A percentile compares a stretch with the other conserved stretches of the same genome.
Evolutionary conservation across 768 basidiomycete species (phyloP).

Genomic region (Leccinellum luteum): DNA sequence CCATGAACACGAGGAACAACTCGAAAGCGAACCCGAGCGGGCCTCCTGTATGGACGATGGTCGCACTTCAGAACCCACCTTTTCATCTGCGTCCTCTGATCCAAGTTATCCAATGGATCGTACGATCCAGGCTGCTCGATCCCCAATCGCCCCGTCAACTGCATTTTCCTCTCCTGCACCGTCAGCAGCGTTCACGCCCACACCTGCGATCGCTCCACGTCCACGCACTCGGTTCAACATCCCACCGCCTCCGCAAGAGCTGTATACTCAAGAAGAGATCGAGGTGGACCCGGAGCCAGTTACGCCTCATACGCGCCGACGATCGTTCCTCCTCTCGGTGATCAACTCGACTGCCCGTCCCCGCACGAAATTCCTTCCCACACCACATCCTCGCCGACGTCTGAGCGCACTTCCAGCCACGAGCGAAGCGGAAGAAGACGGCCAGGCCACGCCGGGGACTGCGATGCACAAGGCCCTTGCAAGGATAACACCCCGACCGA

Average conservation of each 20-base stretch:
- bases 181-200: constrained; percentile 64
- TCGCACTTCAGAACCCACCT: constrained; percentile 52
- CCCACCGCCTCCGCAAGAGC: constrained; percentile 43
- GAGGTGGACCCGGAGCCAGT: constrained; percentile 43
- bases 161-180: constrained; percentile 54
- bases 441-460: constrained; percentile 30
- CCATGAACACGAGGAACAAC: constrained; percentile 2
- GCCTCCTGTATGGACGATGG: constrained; percentile 23
- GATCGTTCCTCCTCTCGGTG: constrained; percentile 79
- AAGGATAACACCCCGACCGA: constrained; percentile 62
- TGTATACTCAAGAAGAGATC: constrained; percentile 33
- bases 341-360: constrained; percentile 82
- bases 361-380: constrained; percentile 43
- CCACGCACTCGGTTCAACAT: constrained; percentile 61
- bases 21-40: constrained; percentile 24
- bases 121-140: constrained; percentile 27
- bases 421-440: constrained; percentile 34
- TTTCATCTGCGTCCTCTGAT: constrained; percentile 63
- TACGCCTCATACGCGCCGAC: constrained; percentile 71
- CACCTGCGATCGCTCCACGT: constrained; percentile 61
- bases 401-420: constrained; percentile 60
- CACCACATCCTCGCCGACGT: constrained; percentile 48
- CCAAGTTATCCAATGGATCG: constrained; percentile 30
- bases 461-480: constrained; percentile 55
- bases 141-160: constrained; percentile 38